phyloP scores from a whole-genome alignment of 2,329 filamentous ascomycete genomes.

The Calcarisporium arbuscula region DNA sequence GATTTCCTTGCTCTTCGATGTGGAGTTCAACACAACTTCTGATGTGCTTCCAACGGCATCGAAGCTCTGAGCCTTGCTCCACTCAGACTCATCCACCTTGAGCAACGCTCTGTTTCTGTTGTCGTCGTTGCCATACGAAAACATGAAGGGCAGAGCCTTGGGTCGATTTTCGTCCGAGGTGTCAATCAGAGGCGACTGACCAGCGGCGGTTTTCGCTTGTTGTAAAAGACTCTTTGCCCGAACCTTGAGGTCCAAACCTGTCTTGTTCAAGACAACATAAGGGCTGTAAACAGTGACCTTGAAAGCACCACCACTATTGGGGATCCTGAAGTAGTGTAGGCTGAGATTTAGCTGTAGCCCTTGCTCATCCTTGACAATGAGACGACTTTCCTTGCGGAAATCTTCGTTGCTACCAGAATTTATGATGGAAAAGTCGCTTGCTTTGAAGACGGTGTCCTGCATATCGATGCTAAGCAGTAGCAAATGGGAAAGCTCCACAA shows the following conservation, averaged over 20 bases:
- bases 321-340: constrained; percentile 85
- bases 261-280: constrained; percentile 93
- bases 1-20: constrained; percentile 68
- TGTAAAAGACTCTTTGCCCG: constrained; percentile 86
- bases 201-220: constrained; percentile 74
- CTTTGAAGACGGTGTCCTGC: constrained; percentile 90
- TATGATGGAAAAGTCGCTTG: constrained; percentile 95
- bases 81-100: constrained; percentile 82
- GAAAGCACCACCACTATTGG: constrained; percentile 91
- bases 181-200: constrained; percentile 58
- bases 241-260: constrained; percentile 80
- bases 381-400: constrained; percentile 72
- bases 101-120: constrained; percentile 84
- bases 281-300: constrained; percentile 92
- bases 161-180: constrained; percentile 46
- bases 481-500: constrained; percentile 91
- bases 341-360: constrained; percentile 73
- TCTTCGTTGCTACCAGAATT: constrained; percentile 84
- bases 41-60: constrained; percentile 93
- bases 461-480: constrained; percentile 90
- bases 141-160: constrained; percentile 91
- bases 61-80: constrained; percentile 97
- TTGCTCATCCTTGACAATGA: constrained; percentile 79
- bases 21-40: constrained; percentile 76
- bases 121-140: constrained; percentile 84